A percentile compares a stretch with the other conserved stretches of the same genome.
Conservation (phyloP, 495 filamentous ascomycete species). For the Annulohypoxylon maeteangense region DNA sequence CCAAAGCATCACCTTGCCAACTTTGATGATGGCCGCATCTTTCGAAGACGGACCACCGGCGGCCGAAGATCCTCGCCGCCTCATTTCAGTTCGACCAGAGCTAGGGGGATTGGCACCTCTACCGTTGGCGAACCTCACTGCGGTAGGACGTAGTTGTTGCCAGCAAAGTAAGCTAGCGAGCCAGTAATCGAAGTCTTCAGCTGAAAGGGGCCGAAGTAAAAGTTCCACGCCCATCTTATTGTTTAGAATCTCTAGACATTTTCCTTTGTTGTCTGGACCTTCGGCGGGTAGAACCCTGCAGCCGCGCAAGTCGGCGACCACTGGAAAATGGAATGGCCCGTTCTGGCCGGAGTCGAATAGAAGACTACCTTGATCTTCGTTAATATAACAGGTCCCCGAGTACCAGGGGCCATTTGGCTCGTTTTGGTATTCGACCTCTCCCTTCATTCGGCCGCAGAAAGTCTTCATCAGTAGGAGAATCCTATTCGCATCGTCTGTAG, state of each 20-base stretch:
- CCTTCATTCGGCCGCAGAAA: slow-evolving; percentile 75
- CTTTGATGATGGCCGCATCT: slow-evolving; percentile 92
- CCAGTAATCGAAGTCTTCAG: slow-evolving; percentile 88
- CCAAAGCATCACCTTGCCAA: slow-evolving; percentile 94
- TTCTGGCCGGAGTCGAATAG: slow-evolving; percentile 68
- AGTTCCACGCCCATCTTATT: slow-evolving; percentile 75
- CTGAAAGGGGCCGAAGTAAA: slow-evolving; percentile 76
- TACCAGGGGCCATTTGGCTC: slow-evolving; percentile 67
- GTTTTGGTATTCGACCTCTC: slow-evolving; percentile 71
- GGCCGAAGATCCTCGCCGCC: slow-evolving; percentile 76
- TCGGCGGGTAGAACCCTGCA: slow-evolving; percentile 81
- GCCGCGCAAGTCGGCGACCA: slow-evolving; percentile 84
- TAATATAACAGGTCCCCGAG: slow-evolving; percentile 71
- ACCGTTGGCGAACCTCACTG: slow-evolving; percentile 43
- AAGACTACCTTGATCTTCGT: slow-evolving; percentile 71
- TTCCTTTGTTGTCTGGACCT: slow-evolving; percentile 68
- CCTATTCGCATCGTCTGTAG: slow-evolving; percentile 69
- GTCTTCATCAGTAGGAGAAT: slow-evolving; percentile 75
- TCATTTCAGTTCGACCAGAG: slow-evolving; percentile 59
- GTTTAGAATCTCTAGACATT: slow-evolving; percentile 84
- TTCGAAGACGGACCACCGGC: slow-evolving; percentile 59
- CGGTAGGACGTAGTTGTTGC: slow-evolving; percentile 81
- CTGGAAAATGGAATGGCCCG: slow-evolving; percentile 58
- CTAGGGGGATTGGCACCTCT: slow-evolving; percentile 39
- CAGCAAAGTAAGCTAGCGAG: slow-evolving; percentile 92